Base-by-base conservation (phyloP, 1,139 yeast genomes). In the Saccharomycopsis crataegensis region DNA sequence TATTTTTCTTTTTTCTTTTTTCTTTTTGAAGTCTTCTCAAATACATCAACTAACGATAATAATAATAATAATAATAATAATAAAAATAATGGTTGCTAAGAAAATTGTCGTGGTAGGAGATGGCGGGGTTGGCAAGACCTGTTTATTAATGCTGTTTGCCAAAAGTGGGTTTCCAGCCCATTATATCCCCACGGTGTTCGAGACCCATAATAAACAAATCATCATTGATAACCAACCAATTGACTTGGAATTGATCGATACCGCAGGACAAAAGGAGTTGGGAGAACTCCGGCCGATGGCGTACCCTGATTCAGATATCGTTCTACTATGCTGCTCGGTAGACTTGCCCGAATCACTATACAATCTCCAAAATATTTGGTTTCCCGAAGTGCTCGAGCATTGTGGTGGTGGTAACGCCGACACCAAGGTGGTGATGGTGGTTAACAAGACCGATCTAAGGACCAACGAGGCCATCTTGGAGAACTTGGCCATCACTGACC, bases 181-280 rank as follows among this genome's bases (percentile, higher is more conserved):
- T 57, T 90, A 90, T 69, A 96, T 89, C 50, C 97, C 97, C 63
- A 90, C 97, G 34, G 96, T 90, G 58, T 90, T 90, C 67, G 97
- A 90, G 70, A 89, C 89, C 76, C 89, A 90, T 71, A 96, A 88
- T 63, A 93, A 96, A 49, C 95, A 88, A 67, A 96, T 90, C 56
- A 95, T 86, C 69, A 95, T 90, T 59, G 91, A 90, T 65, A 96
- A 96, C 55, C 85, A 95, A 76, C 87, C 87, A 70, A 96, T 89
- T 57, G 96, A 88, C 70, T 78, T 90, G 72, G 96, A 96, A 31
- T 78, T 90, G 61, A 90, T 97, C 96, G 97, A 90, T 87, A 90
- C 97, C 63, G 97, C 97, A 55, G 97, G 97, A 60, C 97, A 90
- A 78, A 96, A 90, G 76, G 97, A 90, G 74, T 90, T 89, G 71